Base-by-base conservation (phyloP, 2,329 filamentous ascomycete species). In the Albophoma yamanashiensis region DNA sequence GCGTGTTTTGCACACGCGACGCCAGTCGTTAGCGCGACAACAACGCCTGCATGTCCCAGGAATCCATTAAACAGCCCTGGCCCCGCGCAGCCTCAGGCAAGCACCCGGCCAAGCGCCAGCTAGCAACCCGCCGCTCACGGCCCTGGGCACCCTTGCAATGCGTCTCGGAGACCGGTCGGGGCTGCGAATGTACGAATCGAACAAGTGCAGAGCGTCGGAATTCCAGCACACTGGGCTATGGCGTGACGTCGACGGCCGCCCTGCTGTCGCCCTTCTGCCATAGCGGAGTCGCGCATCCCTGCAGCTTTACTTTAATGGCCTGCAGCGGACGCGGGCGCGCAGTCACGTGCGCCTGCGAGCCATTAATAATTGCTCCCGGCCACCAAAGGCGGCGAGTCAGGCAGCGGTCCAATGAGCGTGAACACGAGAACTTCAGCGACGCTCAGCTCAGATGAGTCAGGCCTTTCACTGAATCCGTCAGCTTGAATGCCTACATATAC, bases 1-100 rank as follows among this genome's bases (percentile, higher is more conserved):
- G 71, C 71, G 71, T 73, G 65, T 67, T 63, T 57, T 62, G 64
- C 60, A 72, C 39, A 60, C 71, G 71, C 70, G 70, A 69, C 68
- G 65, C 70, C 69, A 70, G 66, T 59, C 52, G 47, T 55, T 71
- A 73, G 70, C 71, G 70, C 68, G 70, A 66, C 67, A 69, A 67
- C 61, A 62, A 39, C 59, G 61, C 53, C 64, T 59, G 64, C 58
- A 53, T 43, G 50, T 39, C 39, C 39, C 36, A 36, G 57, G 57
- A 68, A 68, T 64, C 69, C 65, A 70, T 69, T 70, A 70, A 70
- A 65, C 60, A 62, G 27, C 50, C 22, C 58, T 59, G 55, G 63
- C 63, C 68, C 65, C 62, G 62, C 64, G 62, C 58, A 62, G 27
- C 36, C 50, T 55, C 31, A 55, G 31, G 31, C 50, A 53, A 15